These are phyloP conservation scores for Colletotrichum navitas DNA, from an alignment of 2,329 filamentous ascomycete species.

Conservation along the genomic window DNA sequence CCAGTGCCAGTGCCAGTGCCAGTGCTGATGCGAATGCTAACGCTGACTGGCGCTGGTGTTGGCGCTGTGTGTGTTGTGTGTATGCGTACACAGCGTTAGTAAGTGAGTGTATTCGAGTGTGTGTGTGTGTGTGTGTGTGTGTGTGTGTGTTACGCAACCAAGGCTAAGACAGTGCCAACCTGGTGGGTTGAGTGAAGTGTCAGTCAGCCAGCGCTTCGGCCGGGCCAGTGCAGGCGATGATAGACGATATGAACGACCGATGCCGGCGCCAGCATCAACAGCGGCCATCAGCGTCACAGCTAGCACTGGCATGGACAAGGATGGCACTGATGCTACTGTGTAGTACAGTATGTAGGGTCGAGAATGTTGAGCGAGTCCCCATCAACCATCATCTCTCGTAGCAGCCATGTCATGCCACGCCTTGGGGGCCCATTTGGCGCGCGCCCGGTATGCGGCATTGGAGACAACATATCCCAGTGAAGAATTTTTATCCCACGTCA, in stretches of 20 bases:
- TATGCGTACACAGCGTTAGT: no score
- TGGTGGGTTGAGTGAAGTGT: not conserved
- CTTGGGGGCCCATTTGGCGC: not conserved
- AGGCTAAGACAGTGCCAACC: conserved; percentile 26
- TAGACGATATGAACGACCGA: conserved; percentile 9
- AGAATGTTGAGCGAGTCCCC: not conserved
- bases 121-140: no score
- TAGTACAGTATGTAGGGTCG: not conserved
- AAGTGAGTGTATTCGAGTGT: no score
- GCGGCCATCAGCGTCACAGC: not conserved
- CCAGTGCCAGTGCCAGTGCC: no score
- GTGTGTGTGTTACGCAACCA: not conserved
- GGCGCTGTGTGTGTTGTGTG: not conserved
- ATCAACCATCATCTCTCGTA: not conserved
- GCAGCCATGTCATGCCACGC: not conserved
- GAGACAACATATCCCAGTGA: conserved; percentile 4
- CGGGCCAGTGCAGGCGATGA: conserved; percentile 15
- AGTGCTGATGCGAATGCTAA: not conserved
- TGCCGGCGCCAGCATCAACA: conserved; percentile 20
- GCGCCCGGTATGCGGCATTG: not conserved
- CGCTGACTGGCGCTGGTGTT: conserved; percentile 2
- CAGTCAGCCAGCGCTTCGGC: conserved; percentile 9
- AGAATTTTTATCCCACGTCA: conserved; percentile 9
- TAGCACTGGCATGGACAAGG: conserved; percentile 13
- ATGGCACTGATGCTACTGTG: not conserved